Evolutionary conservation across 192 early-diverging fungal genomes (phyloP), one percentile per base, ranked within the genome.

Genomic region (Kickxella alabastrina): DNA sequence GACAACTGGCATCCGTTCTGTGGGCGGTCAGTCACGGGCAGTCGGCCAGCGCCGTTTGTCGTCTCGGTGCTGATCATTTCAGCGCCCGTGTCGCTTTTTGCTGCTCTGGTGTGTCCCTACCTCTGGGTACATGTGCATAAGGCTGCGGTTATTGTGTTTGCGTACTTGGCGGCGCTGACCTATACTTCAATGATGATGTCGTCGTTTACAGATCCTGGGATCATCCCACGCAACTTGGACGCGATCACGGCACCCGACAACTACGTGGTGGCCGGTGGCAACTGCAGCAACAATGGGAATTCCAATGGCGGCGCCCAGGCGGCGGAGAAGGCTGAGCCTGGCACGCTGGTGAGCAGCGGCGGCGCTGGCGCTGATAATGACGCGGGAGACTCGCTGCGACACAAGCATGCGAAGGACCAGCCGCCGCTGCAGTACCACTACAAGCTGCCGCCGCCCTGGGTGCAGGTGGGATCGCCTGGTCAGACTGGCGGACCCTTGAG

Each of bases 151-250:
- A 81, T 87, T 64, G 53, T 89, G 15, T 87, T 87, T 57, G 73
- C 66, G 2, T 89, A 89, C 39, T 31, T 87, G 36, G 75, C 84
- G 17, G 67, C 83, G 1, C 59, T 87, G 35, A 59, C 83, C 6
- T 54, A 83, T 12, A 68, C 79, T 2, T 84, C 82, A 3, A 89
- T 89, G 87, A 50, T 87, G 35, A 86, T 80, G 72, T 70, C 87
- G 29, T 86, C 87, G 22, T 86, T 85, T 76, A 82, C 83, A 9
- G 87, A 89, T 57, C 87, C 87, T 6, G 87, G 87, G 12, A 82
- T 87, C 24, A 74, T 89, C 54, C 87, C 87, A 37, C 77, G 84
- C 57, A 82, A 85, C 42, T 69, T 87, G 21, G 80, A 90, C 50
- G 77, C 80, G n/a, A 48, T 75, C 17, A 63, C 65, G 3, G 37